Base-by-base conservation (phyloP, 495 filamentous ascomycete genomes). In the Durotheca rogersii region DNA sequence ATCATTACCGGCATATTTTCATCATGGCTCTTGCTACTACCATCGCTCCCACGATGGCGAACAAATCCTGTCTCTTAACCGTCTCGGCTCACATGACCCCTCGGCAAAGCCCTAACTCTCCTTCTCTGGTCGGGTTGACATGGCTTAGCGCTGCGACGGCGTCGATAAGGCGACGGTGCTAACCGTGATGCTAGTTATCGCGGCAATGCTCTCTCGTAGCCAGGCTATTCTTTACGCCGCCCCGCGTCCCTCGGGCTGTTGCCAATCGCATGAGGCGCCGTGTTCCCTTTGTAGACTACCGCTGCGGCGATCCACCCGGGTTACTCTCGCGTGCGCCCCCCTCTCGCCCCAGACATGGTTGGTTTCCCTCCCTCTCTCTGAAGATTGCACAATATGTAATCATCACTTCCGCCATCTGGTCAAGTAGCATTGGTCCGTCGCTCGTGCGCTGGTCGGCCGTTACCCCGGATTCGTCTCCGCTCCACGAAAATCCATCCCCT, bases 381-480 rank as follows among this genome's bases (percentile, higher is more conserved):
- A 37, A 21, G 38, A 59, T 59, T 59, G 50, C 56, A 59, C 45
- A 53, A 59, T 59, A 59, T 53, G 23, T 27, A 27, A 37, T 59
- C 50, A 50, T 59, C 56, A 59, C 40, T 36, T n/a, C 47, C 21
- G 34, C 31, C 40, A 50, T 43, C 21, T 38, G 30, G 48, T 37
- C 27, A 9, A 27, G 25, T 44, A 14, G 34, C 6, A 53, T 47
- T 59, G 56, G 55, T 18, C 31, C 23, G 23, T 27, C 23, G 9
- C 23, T 27, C 23, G 4, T 40, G 34, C 16, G 16, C 33, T 41
- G 41, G 41, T 41, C 9, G 23, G 23, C 56, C 56, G 42, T 41
- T 53, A 53, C 56, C 56, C 56, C 56, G 56, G 56, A 59, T 59
- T 30, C n/a, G 20, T 19, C 35, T 9, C 4, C 38, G 40, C 44